phyloP scores from a whole-genome alignment of 192 early-diverging fungal species.

The Entophlyctis helioformis region DNA sequence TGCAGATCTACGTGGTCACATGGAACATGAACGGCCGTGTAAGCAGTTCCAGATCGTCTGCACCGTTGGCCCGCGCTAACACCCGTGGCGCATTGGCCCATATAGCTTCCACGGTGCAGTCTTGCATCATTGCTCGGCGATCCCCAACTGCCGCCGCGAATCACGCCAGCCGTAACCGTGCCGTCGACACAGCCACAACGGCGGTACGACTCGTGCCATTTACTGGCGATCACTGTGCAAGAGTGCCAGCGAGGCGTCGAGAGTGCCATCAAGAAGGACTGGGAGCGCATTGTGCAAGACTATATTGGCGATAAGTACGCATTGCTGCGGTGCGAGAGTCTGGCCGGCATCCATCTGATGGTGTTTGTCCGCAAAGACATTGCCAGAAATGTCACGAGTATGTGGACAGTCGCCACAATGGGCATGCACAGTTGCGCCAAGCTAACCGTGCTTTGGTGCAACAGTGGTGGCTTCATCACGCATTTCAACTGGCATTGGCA shows the following conservation, averaged over 20 bases:
- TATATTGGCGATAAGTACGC: background rate
- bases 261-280: too few relatives aligned
- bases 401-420: too few relatives aligned
- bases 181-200: too few relatives aligned
- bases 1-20: conserved; percentile 20
- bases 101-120: background rate
- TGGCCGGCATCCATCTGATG: background rate
- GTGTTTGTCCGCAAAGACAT: background rate
- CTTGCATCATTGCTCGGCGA: background rate
- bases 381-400: background rate
- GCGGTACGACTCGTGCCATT: too few relatives aligned
- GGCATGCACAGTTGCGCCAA: too few relatives aligned
- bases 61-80: background rate
- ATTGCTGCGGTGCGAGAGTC: background rate
- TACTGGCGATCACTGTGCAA: too few relatives aligned
- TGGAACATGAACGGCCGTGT: conserved; percentile 33
- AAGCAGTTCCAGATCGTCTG: background rate
- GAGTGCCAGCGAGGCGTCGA: too few relatives aligned
- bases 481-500: conserved; percentile 13
- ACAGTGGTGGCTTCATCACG: background rate
- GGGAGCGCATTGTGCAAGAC: background rate
- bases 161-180: too few relatives aligned
- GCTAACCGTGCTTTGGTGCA: too few relatives aligned
- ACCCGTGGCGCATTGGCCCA: background rate
- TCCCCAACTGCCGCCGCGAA: background rate